Conservation (phyloP, 805 yeast species). For the Wickerhamiella musiphila region DNA sequence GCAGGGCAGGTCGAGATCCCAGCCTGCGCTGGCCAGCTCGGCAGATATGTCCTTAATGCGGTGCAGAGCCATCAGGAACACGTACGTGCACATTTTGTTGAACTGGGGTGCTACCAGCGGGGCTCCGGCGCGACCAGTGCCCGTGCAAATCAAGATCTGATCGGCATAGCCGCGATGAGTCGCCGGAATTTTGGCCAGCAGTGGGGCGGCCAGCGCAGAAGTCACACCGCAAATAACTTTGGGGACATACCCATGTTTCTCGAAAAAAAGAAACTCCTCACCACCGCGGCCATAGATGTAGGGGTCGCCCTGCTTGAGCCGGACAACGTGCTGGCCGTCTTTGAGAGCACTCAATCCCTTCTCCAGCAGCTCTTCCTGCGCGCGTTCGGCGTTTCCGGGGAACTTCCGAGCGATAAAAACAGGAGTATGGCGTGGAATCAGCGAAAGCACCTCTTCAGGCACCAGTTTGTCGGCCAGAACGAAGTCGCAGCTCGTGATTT, state of each 20-base stretch:
- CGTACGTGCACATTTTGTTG: conserved; percentile 56
- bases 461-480: conserved; percentile 83
- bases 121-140: conserved; percentile 80
- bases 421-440: conserved; percentile 62
- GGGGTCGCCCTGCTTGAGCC: conserved; percentile 94
- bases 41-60: conserved; percentile 29
- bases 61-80: conserved; percentile 81
- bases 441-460: conserved; percentile 67
- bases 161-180: conserved; percentile 87
- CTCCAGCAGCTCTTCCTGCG: conserved; percentile 69
- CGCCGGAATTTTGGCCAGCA: conserved; percentile 67
- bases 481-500: conserved; percentile 66
- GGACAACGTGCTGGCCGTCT: conserved; percentile 60
- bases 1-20: conserved; percentile 62
- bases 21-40: conserved; percentile 34
- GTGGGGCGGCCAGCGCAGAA: conserved; percentile 78
- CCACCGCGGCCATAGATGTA: conserved; percentile 94
- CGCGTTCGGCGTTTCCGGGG: conserved; percentile 92
- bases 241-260: conserved; percentile 50
- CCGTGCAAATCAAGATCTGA: conserved; percentile 84
- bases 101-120: conserved; percentile 64
- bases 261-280: conserved; percentile 65
- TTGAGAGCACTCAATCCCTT: conserved; percentile 49
- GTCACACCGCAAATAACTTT: conserved; percentile 74
- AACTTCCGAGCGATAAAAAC: conserved; percentile 80